Evolutionary conservation across 208 protist species (phyloP), one percentile per base, ranked within the genome.

Genomic region (Trypanosoma mega): DNA sequence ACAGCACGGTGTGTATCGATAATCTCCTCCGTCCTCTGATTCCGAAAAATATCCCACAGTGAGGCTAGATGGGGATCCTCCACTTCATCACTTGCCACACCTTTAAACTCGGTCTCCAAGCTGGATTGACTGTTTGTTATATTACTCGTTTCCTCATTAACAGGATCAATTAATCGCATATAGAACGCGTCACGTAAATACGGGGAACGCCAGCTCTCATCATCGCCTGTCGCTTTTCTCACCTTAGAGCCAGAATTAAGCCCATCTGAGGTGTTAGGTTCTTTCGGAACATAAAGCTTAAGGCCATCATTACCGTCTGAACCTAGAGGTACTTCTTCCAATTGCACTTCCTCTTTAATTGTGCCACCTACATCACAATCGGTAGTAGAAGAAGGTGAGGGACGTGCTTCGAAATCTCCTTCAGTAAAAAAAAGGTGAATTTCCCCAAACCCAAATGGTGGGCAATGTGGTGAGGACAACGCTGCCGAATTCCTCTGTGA

Each of bases 371-470:
- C n/a, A n/a, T n/a, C n/a, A n/a, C n/a, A n/a, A n/a, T n/a, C n/a
- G n/a, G n/a, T 61, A 36, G 70, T 6, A 48, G 8, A 52, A 18
- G 26, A 44, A 57, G 58, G 56, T 62, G 16, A 23, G 45, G 16
- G 60, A 41, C 44, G 73, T 47, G 12, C 60, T 14, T 74, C 43
- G 49, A 92, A 64, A 39, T 94, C 88, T 21, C 52, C 51, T 9
- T 66, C 60, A 3, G 72, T 74, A 7, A 92, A 43, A 16, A 56
- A 64, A 9, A 80, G 76, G 8, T 36, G 33, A 3, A 71, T 16
- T 44, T 92, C 85, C 20, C 77, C 70, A 50, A 86, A 82, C 60
- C 78, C 87, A 53, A 90, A 94, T 1, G 82, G 88, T 23, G 64
- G 72, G 39, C 54, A 52, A 31, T 94, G 82, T 34, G 88, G 76